Conservation (phyloP, 2,329 filamentous ascomycete genomes). For the Cytospora piceicola region DNA sequence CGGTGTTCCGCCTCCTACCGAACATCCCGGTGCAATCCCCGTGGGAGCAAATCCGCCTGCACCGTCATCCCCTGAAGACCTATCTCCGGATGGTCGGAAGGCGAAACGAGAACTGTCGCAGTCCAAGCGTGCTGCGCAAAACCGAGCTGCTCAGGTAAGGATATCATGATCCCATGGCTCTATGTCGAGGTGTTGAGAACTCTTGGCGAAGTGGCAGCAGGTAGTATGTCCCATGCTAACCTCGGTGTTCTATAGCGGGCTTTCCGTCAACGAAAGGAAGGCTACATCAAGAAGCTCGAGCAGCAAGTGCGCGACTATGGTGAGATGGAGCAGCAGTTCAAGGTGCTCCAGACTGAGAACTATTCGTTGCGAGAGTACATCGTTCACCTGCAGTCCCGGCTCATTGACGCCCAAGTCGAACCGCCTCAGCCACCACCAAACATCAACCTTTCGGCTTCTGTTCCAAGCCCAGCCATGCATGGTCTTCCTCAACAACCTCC, state of each 20-base stretch:
- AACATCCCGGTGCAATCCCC: conserved; percentile 37
- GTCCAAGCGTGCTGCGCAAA: conserved; percentile 95
- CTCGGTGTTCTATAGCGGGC: conserved; percentile 66
- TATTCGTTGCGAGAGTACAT: conserved; percentile 91
- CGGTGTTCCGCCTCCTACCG: conserved; percentile 35
- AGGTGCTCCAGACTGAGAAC: conserved; percentile 85
- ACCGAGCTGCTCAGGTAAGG: conserved; percentile 91
- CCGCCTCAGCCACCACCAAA: conserved; percentile 82
- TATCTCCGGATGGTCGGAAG: conserved; percentile 64
- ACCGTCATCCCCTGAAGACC: conserved; percentile 35
- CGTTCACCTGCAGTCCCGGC: conserved; percentile 82
- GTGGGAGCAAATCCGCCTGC: conserved; percentile 38
- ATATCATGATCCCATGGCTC: conserved; percentile 23
- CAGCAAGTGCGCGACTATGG: conserved; percentile 85
- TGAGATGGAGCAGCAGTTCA: conserved; percentile 75
- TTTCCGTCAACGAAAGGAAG: conserved; percentile 96
- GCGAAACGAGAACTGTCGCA: conserved; percentile 91
- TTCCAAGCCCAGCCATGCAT: conserved; percentile 18
- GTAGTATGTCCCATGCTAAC: conserved; percentile 23
- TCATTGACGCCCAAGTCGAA: conserved; percentile 83
- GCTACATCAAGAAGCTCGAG: conserved; percentile 97
- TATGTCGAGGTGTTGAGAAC: conserved; percentile 10
- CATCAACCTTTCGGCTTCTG: conserved; percentile 62
- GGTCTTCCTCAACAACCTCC: conserved; percentile 21
- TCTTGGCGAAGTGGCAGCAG: conserved; percentile 28